These are phyloP conservation scores for Penicillium sp. DNA, from an alignment of 2,329 filamentous ascomycete genomes.

Conservation along the genomic window DNA sequence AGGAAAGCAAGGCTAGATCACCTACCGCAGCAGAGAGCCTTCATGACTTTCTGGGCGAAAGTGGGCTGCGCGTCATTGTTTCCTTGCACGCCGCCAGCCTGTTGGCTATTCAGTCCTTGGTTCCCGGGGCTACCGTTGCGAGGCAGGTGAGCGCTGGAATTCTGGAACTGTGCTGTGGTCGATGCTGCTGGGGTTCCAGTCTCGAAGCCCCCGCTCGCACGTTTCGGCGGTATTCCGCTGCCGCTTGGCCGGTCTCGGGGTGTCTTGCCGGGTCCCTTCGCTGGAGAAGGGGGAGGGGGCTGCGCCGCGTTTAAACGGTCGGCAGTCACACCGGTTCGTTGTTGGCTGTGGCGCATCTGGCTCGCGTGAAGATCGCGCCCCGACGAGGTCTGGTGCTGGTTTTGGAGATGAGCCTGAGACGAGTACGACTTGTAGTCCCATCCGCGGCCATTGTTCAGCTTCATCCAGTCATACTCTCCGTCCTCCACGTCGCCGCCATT, in stretches of 20 bases:
- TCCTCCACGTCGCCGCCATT: conserved; percentile 93
- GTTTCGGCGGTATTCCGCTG: conserved; percentile 71
- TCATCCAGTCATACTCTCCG: conserved; percentile 99
- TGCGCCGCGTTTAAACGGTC: conserved; percentile 93
- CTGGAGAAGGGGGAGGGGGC: conserved; percentile 82
- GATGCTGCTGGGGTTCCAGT: conserved; percentile 82
- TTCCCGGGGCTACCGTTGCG: conserved; percentile 57
- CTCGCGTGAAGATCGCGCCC: conserved; percentile 78
- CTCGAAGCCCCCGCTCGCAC: conserved; percentile 66
- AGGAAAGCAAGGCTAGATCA: conserved; percentile 25
- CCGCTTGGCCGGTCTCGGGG: conserved; percentile 69
- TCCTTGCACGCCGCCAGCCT: conserved; percentile 56
- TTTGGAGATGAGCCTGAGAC: conserved; percentile 72
- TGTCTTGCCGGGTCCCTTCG: conserved; percentile 73
- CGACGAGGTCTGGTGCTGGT: conserved; percentile 78
- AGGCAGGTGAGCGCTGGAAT: conserved; percentile 84
- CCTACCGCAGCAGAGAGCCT: conserved; percentile 83
- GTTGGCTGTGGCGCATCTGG: conserved; percentile 59
- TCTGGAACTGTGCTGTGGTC: conserved; percentile 94
- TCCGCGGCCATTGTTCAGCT: conserved; percentile 87
- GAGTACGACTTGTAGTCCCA: conserved; percentile 79
- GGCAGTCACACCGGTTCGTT: conserved; percentile 67
- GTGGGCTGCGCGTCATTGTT: conserved; percentile 70
- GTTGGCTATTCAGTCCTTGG: conserved; percentile 59
- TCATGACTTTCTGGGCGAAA: conserved; percentile 89